Evolutionary conservation across 495 filamentous ascomycete genomes (phyloP).

Genomic region (Symbiotaphrina buchneri): DNA sequence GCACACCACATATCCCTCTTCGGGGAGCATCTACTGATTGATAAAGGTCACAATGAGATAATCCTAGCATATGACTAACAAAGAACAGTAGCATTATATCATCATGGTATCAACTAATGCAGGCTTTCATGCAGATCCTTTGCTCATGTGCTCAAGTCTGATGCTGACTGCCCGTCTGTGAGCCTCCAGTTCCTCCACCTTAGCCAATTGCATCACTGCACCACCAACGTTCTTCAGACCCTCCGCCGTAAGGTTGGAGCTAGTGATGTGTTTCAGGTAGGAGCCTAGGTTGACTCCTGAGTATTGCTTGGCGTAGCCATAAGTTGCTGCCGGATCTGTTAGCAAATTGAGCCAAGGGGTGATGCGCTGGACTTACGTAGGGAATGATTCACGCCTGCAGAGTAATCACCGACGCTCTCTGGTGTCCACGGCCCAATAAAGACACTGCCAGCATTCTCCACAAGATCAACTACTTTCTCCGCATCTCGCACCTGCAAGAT

Average conservation of each 20-base stretch:
- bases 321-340: conserved; percentile 41
- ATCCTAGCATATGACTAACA: too few species aligned
- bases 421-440: conserved; percentile 94
- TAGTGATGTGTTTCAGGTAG: conserved; percentile 93
- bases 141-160: conserved; percentile 44
- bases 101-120: too few species aligned
- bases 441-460: conserved; percentile 89
- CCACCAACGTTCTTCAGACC: conserved; percentile 62
- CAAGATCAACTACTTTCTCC: conserved; percentile 42
- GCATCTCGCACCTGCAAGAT: conserved; percentile 73
- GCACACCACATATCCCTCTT: too few species aligned
- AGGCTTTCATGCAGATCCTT: too few species aligned
- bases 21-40: too few species aligned
- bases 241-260: conserved; percentile 65
- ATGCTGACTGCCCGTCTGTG: conserved; percentile 85
- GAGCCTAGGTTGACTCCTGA: conserved; percentile 90
- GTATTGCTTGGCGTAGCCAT: conserved; percentile 95
- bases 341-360: neutral
- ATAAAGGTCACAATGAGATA: too few species aligned
- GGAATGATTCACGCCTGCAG: conserved; percentile 90
- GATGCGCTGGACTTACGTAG: conserved; percentile 43
- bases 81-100: too few species aligned
- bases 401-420: conserved; percentile 93
- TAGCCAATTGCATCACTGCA: conserved; percentile 84
- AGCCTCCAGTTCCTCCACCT: conserved; percentile 86